Percentiles rank a stretch among this genome's conserved stretches.
Evolutionary conservation across 176 grass and related monocot genomes (phyloP).

Genomic region (Carex littledalei): DNA sequence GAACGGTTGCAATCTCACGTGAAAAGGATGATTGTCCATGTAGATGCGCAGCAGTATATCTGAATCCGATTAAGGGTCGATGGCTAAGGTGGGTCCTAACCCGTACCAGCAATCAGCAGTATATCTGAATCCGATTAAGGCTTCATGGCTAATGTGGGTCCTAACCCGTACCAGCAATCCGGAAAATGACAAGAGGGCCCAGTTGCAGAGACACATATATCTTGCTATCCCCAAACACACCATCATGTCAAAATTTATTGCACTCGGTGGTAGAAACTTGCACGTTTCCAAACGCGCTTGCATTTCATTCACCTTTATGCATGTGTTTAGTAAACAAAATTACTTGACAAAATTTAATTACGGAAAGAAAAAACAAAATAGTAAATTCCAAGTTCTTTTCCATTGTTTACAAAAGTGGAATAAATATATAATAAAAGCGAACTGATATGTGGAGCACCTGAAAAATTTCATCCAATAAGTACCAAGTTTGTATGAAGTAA

Average conservation of each 20-base stretch:
- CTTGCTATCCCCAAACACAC: not conserved
- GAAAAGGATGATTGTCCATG: not conserved
- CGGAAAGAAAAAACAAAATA: no score
- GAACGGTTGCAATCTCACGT: not conserved
- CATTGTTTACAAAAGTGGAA: not conserved
- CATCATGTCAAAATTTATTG: not conserved
- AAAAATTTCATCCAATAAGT: not conserved
- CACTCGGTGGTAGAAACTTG: not conserved
- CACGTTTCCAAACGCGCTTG: not conserved
- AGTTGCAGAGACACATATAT: not conserved
- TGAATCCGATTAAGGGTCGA: not conserved
- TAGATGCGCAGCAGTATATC: not conserved
- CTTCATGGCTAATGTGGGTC: not conserved
- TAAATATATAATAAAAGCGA: not conserved
- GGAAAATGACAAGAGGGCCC: not conserved
- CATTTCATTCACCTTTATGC: not conserved
- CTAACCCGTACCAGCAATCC: not conserved
- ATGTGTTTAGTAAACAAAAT: not conserved
- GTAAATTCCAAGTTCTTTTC: not conserved
- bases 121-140: not conserved
- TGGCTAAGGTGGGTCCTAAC: not conserved
- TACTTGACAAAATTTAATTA: not conserved
- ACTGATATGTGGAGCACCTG: conserved; percentile 7
- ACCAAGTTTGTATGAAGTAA: conserved; percentile 3
- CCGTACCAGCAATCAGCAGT: not conserved